Evolutionary conservation across 148 eudicot genomes (phyloP).

Genomic region (Beta vulgaris): DNA sequence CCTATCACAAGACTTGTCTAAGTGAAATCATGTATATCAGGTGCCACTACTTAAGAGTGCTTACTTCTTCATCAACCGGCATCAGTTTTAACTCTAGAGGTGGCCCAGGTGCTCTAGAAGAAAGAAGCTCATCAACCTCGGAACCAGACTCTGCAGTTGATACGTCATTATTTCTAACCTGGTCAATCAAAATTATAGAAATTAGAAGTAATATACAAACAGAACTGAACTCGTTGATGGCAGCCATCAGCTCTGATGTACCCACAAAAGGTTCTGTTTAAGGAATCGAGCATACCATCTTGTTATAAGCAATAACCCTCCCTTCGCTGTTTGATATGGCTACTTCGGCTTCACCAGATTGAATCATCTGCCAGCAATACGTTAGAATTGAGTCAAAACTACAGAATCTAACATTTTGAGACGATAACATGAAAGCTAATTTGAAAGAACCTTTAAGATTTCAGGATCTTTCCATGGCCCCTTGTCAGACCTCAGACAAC

Average conservation of each 20-base stretch:
- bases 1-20: background rate
- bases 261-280: background rate
- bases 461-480: slow-evolving; percentile 88
- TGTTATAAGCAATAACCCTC: slow-evolving; percentile 37
- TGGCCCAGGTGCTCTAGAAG: slow-evolving; percentile 28
- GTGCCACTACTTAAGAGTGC: slow-evolving; percentile 15
- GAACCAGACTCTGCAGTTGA: slow-evolving; percentile 49
- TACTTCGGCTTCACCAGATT: slow-evolving; percentile 38
- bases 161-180: slow-evolving; percentile 36
- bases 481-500: slow-evolving; percentile 75
- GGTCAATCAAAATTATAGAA: slow-evolving; percentile 21
- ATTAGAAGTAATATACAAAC: background rate
- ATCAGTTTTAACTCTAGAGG: slow-evolving; percentile 29
- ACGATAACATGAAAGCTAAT: background rate
- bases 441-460: slow-evolving; percentile 46
- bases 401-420: background rate
- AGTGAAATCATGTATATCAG: slow-evolving; percentile 4
- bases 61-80: slow-evolving; percentile 50
- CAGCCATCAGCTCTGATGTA: background rate
- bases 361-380: slow-evolving; percentile 36
- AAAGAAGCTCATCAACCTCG: slow-evolving; percentile 46
- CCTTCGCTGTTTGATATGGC: slow-evolving; percentile 42
- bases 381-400: background rate
- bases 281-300: slow-evolving; percentile 34
- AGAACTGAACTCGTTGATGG: background rate